These are phyloP conservation scores for Annulohypoxylon moriforme DNA, from an alignment of 495 filamentous ascomycete species.

Conservation along the genomic window DNA sequence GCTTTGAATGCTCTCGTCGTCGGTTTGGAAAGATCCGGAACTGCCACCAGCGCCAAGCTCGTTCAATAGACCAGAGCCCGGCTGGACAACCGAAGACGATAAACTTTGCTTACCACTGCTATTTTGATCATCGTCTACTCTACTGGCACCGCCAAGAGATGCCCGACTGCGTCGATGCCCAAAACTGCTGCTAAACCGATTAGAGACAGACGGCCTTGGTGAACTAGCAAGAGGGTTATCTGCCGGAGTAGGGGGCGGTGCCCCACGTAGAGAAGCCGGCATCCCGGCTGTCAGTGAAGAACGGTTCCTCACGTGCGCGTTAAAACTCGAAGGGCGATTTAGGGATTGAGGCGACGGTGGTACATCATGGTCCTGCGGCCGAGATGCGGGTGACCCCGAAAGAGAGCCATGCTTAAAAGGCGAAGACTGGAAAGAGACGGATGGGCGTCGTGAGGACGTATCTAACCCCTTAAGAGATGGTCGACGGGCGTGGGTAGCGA, in stretches of 20 bases:
- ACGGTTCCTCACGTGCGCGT: constrained; percentile 72
- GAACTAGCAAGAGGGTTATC: constrained; percentile 71
- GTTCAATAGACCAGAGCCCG: constrained; percentile 83
- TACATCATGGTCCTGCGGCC: constrained; percentile 52
- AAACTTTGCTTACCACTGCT: constrained; percentile 90
- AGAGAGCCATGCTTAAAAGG: constrained; percentile 94
- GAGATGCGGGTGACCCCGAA: constrained; percentile 80
- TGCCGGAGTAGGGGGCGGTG: constrained; percentile 63
- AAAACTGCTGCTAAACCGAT: constrained; percentile 79
- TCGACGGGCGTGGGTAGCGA: constrained; percentile 45
- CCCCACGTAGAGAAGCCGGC: constrained; percentile 70
- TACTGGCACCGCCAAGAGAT: constrained; percentile 76
- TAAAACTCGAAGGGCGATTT: constrained; percentile 60
- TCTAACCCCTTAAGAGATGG: constrained; percentile 60
- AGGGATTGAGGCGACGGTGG: constrained; percentile 72
- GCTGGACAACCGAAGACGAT: constrained; percentile 82
- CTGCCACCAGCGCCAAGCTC: constrained; percentile 77
- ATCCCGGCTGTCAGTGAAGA: constrained; percentile 73
- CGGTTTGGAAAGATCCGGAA: constrained; percentile 82
- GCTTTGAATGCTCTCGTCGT: constrained; percentile 92
- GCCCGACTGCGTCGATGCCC: constrained; percentile 77
- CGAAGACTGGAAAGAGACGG: constrained; percentile 82
- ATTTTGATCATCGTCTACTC: constrained; percentile 82
- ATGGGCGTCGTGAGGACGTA: constrained; percentile 70
- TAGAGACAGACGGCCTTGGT: constrained; percentile 80